Base-by-base conservation (phyloP, 495 filamentous ascomycete species). In the Astrothelium subdiscretum region DNA sequence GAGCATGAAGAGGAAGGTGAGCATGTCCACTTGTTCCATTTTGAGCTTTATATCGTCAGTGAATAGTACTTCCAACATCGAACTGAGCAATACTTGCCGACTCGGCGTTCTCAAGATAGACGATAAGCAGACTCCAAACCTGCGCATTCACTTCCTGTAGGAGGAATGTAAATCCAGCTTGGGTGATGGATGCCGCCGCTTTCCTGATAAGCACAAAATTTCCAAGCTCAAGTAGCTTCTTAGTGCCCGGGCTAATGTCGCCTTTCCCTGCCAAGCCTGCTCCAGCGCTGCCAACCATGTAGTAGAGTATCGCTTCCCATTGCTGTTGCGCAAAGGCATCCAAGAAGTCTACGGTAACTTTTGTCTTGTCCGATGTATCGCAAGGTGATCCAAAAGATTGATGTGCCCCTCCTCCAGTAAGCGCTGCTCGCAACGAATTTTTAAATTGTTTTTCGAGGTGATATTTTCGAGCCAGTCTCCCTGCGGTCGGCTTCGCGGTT, bases 1-100 rank as follows among this genome's bases (percentile, higher is more conserved):
- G n/a, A 98, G 85, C 74, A 95, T 87, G 75, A 98, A 96, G 66
- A 98, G 80, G 69, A 98, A 98, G 22, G 89, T 90, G 38, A 98
- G 86, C 68, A 97, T 88, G 67, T 97, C 95, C 58, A 96, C 89
- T 62, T 84, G 84, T 62, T 95, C 89, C 84, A 95, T 89, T 24
- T 81, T 80, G 44, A 91, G 82, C 70, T 80, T 62, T 12, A 3
- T 35, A 13, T 57, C 1, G 24, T 59, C 59, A 57, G 57, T 13
- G n/a, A 48, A 26, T 4, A 11, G 20, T 29, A 8, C 48, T 27
- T 10, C 2, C 8, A 5, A 1, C 6, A 10, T 20, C 22, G 8
- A 15, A 10, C 22, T 1, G 18, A 4, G 32, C 10, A 20, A 31
- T 32, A 68, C 72, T 62, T 71, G 81, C 77, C 59, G 77, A 76